These are phyloP conservation scores for Penicillium brasilianum DNA, from an alignment of 2,329 filamentous ascomycete species.

Conservation along the genomic window DNA sequence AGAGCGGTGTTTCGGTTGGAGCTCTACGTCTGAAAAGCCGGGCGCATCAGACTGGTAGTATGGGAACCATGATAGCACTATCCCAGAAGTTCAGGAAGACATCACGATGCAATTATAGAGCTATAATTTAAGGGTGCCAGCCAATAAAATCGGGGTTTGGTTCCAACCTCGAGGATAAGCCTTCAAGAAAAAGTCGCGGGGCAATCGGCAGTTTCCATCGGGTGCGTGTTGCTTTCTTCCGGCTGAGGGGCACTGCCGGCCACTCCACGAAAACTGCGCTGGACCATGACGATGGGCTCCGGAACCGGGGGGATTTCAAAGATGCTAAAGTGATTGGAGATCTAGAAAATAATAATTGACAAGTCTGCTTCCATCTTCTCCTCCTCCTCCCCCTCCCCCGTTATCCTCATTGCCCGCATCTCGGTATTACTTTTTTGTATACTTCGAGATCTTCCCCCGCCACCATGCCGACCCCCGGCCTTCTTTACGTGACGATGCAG, in stretches of 20 bases:
- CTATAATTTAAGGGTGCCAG: no score
- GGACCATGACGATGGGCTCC: conserved; percentile 4
- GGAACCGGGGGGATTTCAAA: background rate
- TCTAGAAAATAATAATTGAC: no score
- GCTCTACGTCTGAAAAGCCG: background rate
- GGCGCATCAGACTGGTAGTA: background rate
- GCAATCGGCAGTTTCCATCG: conserved; percentile 33
- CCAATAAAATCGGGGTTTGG: background rate
- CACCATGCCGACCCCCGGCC: conserved; percentile 60
- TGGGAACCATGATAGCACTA: background rate
- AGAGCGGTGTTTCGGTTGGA: background rate
- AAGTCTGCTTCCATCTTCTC: background rate
- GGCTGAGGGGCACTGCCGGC: conserved; percentile 25
- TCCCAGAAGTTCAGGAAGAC: background rate
- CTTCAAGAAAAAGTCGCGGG: background rate
- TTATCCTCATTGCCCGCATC: conserved; percentile 1
- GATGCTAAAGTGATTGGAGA: background rate
- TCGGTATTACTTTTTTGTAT: background rate
- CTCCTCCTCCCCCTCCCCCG: no score
- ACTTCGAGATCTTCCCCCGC: conserved; percentile 3
- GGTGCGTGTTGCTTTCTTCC: conserved; percentile 31
- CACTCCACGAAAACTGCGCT: background rate
- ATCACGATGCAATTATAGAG: background rate
- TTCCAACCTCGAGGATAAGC: background rate
- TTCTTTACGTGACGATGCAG: conserved; percentile 87